These are phyloP conservation scores for Scutellaria barbata DNA, from an alignment of 257 asterid species.

Conservation along the genomic window DNA sequence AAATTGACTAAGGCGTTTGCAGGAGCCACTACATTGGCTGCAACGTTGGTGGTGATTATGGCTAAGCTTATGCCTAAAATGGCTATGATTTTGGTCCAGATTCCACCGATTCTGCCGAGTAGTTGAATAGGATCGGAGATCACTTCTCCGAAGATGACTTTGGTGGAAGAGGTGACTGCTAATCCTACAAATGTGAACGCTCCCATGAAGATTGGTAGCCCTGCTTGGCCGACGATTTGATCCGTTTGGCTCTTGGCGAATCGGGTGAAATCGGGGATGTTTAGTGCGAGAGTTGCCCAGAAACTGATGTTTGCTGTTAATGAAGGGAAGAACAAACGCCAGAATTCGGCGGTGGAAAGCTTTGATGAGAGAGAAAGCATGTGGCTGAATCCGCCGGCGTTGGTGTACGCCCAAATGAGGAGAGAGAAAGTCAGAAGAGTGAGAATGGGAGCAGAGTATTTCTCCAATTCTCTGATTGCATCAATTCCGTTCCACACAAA, in stretches of 20 bases:
- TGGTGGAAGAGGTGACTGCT: slow-evolving; percentile 92
- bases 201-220: slow-evolving; percentile 90
- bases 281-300: slow-evolving; percentile 85
- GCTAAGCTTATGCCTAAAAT: slow-evolving; percentile 82
- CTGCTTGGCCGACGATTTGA: slow-evolving; percentile 76
- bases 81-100: slow-evolving; percentile 61
- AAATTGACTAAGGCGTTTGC: slow-evolving; percentile 86
- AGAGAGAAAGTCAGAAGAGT: slow-evolving; percentile 59
- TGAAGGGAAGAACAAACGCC: slow-evolving; percentile 85
- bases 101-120: slow-evolving; percentile 77
- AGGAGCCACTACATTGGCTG: slow-evolving; percentile 95
- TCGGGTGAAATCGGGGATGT: slow-evolving; percentile 92
- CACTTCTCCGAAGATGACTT: slow-evolving; percentile 66
- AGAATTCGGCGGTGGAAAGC: slow-evolving; percentile 66
- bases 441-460: slow-evolving; percentile 83
- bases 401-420: slow-evolving; percentile 67
- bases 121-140: slow-evolving; percentile 80
- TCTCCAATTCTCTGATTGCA: slow-evolving; percentile 74
- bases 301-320: slow-evolving; percentile 90
- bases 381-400: slow-evolving; percentile 82
- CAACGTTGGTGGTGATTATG: slow-evolving; percentile 80
- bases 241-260: slow-evolving; percentile 71
- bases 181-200: slow-evolving; percentile 83
- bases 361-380: slow-evolving; percentile 72
- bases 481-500: slow-evolving; percentile 87